Percentiles rank a stretch among this genome's conserved stretches.
Evolutionary conservation across 2,329 filamentous ascomycete genomes (phyloP).

Genomic region (Penicillium sp.): DNA sequence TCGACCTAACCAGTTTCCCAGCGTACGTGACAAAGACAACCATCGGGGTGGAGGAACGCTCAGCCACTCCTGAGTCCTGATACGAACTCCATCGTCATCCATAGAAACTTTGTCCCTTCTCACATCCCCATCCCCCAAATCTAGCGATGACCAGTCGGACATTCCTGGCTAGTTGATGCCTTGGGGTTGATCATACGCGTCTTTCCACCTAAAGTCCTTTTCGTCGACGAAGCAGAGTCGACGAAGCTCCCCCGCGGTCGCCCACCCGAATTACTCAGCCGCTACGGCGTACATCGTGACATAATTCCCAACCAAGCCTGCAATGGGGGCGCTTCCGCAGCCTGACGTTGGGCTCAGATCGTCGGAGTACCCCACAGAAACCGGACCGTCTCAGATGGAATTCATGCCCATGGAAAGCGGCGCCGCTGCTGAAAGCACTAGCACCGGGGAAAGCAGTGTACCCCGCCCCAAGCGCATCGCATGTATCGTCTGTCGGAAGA

Average conservation of each 20-base stretch:
- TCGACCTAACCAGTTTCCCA: background rate
- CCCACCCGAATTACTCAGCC: conserved; percentile 14
- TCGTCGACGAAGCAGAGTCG: conserved; percentile 11
- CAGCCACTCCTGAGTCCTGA: conserved; percentile 10
- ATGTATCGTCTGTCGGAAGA: conserved; percentile 87
- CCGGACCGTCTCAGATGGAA: conserved; percentile 13
- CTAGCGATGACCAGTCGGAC: conserved; percentile 9
- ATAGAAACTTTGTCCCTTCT: conserved; percentile 10
- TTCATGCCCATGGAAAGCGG: conserved; percentile 18
- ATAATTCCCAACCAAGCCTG: conserved; percentile 7
- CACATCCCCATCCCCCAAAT: conserved; percentile 7
- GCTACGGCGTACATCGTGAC: background rate
- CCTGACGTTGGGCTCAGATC: conserved; percentile 15
- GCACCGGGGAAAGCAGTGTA: conserved; percentile 51
- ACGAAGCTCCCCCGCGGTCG: background rate
- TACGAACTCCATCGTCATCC: conserved; percentile 16
- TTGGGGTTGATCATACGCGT: background rate
- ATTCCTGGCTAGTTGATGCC: conserved; percentile 4
- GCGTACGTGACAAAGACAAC: background rate
- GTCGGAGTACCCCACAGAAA: conserved; percentile 30
- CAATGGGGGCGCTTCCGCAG: conserved; percentile 20
- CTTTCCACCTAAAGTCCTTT: background rate
- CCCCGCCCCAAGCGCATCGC: conserved; percentile 89
- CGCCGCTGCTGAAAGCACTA: conserved; percentile 32
- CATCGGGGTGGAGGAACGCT: conserved; percentile 1